A percentile compares a stretch with the other conserved stretches of the same genome.
Conservation (phyloP, 163 green algal genomes). For the Chlamydomonas reinhardtii region DNA sequence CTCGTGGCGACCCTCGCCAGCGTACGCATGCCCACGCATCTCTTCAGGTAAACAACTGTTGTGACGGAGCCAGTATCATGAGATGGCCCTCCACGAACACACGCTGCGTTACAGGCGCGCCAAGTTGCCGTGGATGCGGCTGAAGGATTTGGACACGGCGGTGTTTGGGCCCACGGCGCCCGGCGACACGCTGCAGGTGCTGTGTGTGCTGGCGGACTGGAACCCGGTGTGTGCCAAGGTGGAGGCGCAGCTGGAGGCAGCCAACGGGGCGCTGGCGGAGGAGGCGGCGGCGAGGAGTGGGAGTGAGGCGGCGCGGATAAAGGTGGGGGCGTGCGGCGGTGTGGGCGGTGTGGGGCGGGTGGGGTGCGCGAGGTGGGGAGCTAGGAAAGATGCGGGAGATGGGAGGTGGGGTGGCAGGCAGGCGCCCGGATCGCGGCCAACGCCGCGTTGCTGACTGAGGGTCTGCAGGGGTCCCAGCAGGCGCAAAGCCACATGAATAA, state of each 20-base stretch:
- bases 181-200: slow-evolving; percentile 50
- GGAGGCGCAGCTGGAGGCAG: slow-evolving; percentile 55
- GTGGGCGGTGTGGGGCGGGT: neutral
- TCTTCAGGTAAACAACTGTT: too few relatives aligned
- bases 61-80: too few relatives aligned
- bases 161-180: slow-evolving; percentile 10
- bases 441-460: too few relatives aligned
- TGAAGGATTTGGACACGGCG: slow-evolving; percentile 17
- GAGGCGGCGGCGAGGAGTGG: slow-evolving; percentile 27
- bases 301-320: slow-evolving; percentile 38
- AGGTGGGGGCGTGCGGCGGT: slow-evolving; percentile 8
- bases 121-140: slow-evolving; percentile 47
- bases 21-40: too few relatives aligned
- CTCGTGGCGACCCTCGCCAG: too few relatives aligned
- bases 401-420: neutral
- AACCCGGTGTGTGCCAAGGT: slow-evolving; percentile 61
- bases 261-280: slow-evolving; percentile 37
- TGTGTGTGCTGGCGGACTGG: slow-evolving; percentile 62
- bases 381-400: neutral
- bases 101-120: slow-evolving; percentile 2
- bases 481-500: too few relatives aligned
- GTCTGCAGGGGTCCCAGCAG: too few relatives aligned
- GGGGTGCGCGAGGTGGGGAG: neutral
- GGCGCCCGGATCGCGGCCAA: too few relatives aligned
- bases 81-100: too few relatives aligned